Evolutionary conservation across 768 basidiomycete genomes (phyloP).

Genomic region (Russula brevipes): DNA sequence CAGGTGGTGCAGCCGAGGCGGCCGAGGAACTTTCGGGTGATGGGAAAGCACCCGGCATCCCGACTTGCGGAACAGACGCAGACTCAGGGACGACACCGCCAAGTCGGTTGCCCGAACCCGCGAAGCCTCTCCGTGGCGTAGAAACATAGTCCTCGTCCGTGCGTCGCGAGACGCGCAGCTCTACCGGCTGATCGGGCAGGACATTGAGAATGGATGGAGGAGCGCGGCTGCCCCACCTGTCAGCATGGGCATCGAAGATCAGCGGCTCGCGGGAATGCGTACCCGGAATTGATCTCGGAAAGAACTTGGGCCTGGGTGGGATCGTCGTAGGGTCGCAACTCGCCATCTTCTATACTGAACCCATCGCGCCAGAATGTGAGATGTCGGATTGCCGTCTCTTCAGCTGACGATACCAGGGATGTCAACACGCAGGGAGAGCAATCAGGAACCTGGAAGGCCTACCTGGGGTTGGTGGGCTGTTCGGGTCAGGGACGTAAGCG

Average conservation of each 20-base stretch:
- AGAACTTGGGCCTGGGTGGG: constrained; percentile 66
- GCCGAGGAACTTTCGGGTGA: constrained; percentile 27
- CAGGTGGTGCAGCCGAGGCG: constrained; percentile 10
- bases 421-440: constrained; percentile 1
- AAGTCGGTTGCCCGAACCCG: constrained; percentile 72
- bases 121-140: constrained; percentile 49
- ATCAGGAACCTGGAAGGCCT: constrained; percentile 23
- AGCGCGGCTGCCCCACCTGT: constrained; percentile 52
- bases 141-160: constrained; percentile 65
- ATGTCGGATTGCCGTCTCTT: constrained; percentile 58
- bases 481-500: constrained; percentile 68
- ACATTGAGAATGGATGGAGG: constrained; percentile 76
- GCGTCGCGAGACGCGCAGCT: constrained; percentile 71
- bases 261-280: constrained; percentile 9
- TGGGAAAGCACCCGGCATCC: constrained; percentile 64
- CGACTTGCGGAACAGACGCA: constrained; percentile 14
- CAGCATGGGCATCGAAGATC: too few relatives aligned
- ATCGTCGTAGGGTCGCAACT: constrained; percentile 77
- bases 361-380: constrained; percentile 93
- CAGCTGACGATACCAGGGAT: constrained; percentile 23
- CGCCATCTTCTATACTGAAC: constrained; percentile 86
- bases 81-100: constrained; percentile 65
- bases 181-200: constrained; percentile 70
- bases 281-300: constrained; percentile 77
- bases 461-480: constrained; percentile 32